Evolutionary conservation across 129 eudicot species (phyloP).

Genomic region (Lactuca sativa): DNA sequence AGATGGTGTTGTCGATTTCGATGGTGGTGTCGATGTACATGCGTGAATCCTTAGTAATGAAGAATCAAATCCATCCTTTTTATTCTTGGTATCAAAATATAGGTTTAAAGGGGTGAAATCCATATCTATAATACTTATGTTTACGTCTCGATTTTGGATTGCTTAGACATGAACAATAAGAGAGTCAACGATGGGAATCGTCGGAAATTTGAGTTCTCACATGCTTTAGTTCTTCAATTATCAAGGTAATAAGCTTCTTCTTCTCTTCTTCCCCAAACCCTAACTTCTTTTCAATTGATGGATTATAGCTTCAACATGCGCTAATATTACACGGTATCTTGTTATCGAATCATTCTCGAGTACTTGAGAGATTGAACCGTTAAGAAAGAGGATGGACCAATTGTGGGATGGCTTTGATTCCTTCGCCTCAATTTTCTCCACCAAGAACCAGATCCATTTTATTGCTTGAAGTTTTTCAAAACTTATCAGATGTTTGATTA

Average conservation of each 20-base stretch:
- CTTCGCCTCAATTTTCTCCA: slow-evolving; percentile 71
- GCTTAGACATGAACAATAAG: too few relatives aligned
- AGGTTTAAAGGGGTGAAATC: background rate
- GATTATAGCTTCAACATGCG: background rate
- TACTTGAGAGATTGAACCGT: slow-evolving; percentile 51
- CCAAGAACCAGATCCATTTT: slow-evolving; percentile 68
- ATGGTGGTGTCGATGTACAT: too few relatives aligned
- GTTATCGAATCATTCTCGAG: slow-evolving; percentile 72
- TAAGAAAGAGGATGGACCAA: slow-evolving; percentile 64
- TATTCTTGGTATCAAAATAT: too few relatives aligned
- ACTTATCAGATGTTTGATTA: background rate
- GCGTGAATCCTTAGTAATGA: too few relatives aligned
- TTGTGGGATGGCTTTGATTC: slow-evolving; percentile 73
- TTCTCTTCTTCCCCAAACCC: background rate
- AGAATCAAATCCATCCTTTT: too few relatives aligned
- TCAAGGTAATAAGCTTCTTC: background rate
- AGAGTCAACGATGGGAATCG: too few relatives aligned
- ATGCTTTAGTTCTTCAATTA: too few relatives aligned
- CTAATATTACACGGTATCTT: slow-evolving; percentile 47
- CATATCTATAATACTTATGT: background rate
- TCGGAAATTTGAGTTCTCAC: too few relatives aligned
- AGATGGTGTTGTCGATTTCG: too few relatives aligned
- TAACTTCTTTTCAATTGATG: background rate
- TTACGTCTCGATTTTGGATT: background rate
- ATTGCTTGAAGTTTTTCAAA: background rate